Conservation (phyloP, 1,284 basidiomycete genomes). For the Sutorius eximius region DNA sequence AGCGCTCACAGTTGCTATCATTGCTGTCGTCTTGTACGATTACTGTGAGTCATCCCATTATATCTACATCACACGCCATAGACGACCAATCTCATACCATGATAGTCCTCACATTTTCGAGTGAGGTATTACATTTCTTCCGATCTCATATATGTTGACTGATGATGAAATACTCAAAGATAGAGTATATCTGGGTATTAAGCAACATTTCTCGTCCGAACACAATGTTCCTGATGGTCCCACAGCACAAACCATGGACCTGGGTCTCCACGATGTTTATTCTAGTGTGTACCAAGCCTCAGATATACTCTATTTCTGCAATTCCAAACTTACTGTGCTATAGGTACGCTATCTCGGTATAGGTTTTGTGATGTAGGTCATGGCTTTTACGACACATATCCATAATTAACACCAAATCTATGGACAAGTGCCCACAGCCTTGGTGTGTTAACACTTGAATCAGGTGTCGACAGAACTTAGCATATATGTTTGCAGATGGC, state of each 20-base stretch:
- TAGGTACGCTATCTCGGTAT: not conserved
- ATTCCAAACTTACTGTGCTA: not conserved
- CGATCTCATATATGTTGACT: not conserved
- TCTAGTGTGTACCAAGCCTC: not conserved
- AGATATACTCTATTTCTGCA: too few relatives aligned
- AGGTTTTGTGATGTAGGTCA: not conserved
- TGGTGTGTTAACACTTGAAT: too few relatives aligned
- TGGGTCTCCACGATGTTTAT: not conserved
- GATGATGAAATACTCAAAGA: not conserved
- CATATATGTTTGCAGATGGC: too few relatives aligned
- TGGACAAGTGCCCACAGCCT: too few relatives aligned
- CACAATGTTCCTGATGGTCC: not conserved
- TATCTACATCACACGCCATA: too few relatives aligned
- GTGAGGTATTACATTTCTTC: slow-evolving; percentile 5
- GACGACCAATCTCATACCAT: not conserved
- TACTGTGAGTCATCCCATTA: not conserved
- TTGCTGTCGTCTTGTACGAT: slow-evolving; percentile 2
- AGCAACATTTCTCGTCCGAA: not conserved
- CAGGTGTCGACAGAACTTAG: too few relatives aligned
- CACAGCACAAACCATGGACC: not conserved
- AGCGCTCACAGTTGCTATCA: not conserved
- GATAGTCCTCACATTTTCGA: slow-evolving; percentile 13
- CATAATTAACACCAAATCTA: too few relatives aligned
- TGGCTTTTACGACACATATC: not conserved
- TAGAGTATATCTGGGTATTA: not conserved